phyloP scores from a whole-genome alignment of 2,329 filamentous ascomycete species.

The Ophiosphaerella narmari region DNA sequence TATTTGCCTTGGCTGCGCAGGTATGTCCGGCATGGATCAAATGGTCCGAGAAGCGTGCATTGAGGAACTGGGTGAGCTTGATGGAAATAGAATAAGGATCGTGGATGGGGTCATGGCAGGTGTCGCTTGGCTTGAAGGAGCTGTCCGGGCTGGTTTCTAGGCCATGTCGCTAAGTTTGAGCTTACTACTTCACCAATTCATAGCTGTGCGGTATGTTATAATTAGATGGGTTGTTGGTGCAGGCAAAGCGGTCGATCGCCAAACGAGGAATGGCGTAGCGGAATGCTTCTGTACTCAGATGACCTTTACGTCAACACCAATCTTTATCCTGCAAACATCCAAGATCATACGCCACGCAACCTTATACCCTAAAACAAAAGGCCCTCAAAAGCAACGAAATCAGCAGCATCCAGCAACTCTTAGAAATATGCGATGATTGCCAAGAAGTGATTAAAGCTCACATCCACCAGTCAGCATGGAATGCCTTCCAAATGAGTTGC shows the following conservation, averaged over 20 bases:
- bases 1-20: slow-evolving; percentile 85
- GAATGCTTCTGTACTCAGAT: no score
- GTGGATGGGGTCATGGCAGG: slow-evolving; percentile 81
- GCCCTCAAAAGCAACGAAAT: no score
- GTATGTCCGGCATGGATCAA: slow-evolving; percentile 84
- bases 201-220: no score
- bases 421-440: background rate
- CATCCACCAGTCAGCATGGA: slow-evolving; percentile 19
- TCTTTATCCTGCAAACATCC: no score
- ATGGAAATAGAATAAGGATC: slow-evolving; percentile 66
- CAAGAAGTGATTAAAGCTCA: background rate
- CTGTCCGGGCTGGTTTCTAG: slow-evolving; percentile 44
- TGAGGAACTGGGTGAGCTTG: slow-evolving; percentile 65
- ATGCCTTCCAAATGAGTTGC: slow-evolving; percentile 42
- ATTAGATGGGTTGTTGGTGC: no score
- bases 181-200: no score
- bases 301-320: no score
- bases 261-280: no score
- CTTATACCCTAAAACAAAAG: no score
- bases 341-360: no score
- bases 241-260: no score
- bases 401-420: background rate
- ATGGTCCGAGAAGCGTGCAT: slow-evolving; percentile 72
- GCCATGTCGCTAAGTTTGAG: no score
- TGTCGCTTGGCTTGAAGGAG: slow-evolving; percentile 64